Evolutionary conservation across 768 basidiomycete species (phyloP).

Genomic region (Hydnum rufescens): DNA sequence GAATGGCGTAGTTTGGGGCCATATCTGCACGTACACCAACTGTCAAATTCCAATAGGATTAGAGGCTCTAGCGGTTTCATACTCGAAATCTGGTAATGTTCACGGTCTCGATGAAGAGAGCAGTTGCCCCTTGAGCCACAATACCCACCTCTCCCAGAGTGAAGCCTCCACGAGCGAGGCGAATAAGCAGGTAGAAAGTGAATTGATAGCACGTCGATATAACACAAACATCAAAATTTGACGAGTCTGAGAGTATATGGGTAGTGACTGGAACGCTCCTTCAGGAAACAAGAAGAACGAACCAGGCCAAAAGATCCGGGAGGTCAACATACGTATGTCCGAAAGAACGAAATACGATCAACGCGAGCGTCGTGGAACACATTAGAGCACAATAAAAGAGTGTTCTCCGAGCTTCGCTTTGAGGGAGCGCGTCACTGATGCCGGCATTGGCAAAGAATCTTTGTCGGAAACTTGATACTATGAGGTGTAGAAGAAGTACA

Average conservation of each 20-base stretch:
- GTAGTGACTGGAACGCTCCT: too few species aligned
- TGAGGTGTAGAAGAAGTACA: slow-evolving; percentile 59
- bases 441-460: slow-evolving; percentile 13
- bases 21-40: slow-evolving; percentile 31
- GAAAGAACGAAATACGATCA: too few species aligned
- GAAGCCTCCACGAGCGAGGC: slow-evolving; percentile 85
- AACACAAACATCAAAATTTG: slow-evolving; percentile 49
- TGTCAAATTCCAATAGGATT: background rate
- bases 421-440: slow-evolving; percentile 15
- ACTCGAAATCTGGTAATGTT: slow-evolving; percentile 41
- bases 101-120: slow-evolving; percentile 66
- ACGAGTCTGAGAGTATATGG: slow-evolving; percentile 49
- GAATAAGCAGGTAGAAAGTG: slow-evolving; percentile 69
- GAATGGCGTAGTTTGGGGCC: slow-evolving; percentile 58
- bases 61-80: background rate
- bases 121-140: slow-evolving; percentile 75
- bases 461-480: slow-evolving; percentile 37
- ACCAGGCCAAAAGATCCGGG: too few species aligned
- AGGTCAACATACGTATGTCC: too few species aligned
- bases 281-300: too few species aligned
- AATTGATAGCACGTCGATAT: slow-evolving; percentile 77
- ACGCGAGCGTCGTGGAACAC: too few species aligned
- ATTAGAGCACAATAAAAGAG: too few species aligned
- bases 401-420: slow-evolving; percentile 47
- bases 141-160: slow-evolving; percentile 86